Base-by-base conservation (phyloP, 2,329 filamentous ascomycete genomes). In the Scorias spongiosa region DNA sequence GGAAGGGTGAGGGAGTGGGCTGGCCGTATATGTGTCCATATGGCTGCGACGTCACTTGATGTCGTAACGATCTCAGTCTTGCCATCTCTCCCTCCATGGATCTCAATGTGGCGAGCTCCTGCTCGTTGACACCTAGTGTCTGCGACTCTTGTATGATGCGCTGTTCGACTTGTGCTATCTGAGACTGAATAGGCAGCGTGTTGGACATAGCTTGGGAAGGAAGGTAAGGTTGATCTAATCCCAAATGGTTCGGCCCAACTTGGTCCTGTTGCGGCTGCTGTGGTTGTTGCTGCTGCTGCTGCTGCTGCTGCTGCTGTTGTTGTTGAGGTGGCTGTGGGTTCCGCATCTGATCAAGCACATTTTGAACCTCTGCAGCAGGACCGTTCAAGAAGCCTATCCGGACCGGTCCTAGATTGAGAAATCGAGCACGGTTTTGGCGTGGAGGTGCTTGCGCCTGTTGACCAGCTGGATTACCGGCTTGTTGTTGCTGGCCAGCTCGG, bases 341-440 rank as follows among this genome's bases (percentile, higher is more conserved):
- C 10, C 55, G 52, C 42, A 59, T 48, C 37, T 58, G 54, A 20
- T 59, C 53, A 26, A 59, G 45, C 17, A 59, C 46, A 37, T 75
- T 76, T 51, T 69, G 65, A 7, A 62, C 52, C 29, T 61, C 57
- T 8, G 54, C 55, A 28, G 52, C 61, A 63, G 80, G 60, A 62
- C 81, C 67, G 38, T 71, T 72, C 15, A 72, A 67, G 53, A 89
- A 84, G 0, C 81, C 84, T 17, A 91, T 66, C 26, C 83, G 70
- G 29, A 91, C 66, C 2, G 84, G 84, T 1, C 84, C 84, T 40
- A 91, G 64, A 52, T 84, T 81, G 53, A 81, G 79, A 44, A 84
- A 56, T 9, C 59, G 51, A 29, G 58, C 53, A 46, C 59, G 70
- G 39, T 49, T 48, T 28, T 46, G 28, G 57, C 60, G 38, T 14